Base-by-base conservation (phyloP, 2,329 filamentous ascomycete species). In the Parastagonospora nodorum region DNA sequence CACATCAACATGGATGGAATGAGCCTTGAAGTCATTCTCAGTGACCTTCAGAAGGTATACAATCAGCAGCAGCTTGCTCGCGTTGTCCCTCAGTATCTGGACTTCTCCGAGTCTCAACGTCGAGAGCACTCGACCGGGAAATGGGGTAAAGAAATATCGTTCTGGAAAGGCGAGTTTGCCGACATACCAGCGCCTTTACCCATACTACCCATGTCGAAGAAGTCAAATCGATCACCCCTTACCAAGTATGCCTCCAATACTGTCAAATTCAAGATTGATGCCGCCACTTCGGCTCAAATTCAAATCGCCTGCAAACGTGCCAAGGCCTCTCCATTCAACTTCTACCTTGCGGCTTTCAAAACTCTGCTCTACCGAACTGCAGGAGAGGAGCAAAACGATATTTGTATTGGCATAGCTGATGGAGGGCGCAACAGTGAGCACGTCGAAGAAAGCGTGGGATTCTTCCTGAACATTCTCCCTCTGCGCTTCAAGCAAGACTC, bases 1-100 rank as follows among this genome's bases (percentile, higher is more conserved):
- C 80, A 83, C 57, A 82, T 84, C 37, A 65, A 72, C 35, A 75
- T 83, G 69, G 82, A 84, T 51, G 79, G 77, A 0, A 51, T 75
- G 27, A 78, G 78, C 36, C 73, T 73, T 1, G 51, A 77, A 5
- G 53, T 82, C 3, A 66, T 84, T 14, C 47, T 80, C 7, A 29
- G 52, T 0, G 79, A 83, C 32, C 50, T 83, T 2, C 68, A 78
- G 10, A 72, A 66, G 15, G 72, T 64, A 0, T 83, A 82, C 57
- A 64, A 64, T 1, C 65, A 69, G 4, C 38, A 50, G 8, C 38
- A 28, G 8, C 64, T 71, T 31, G 2, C n/a, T 40, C 8, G 2
- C 1, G 2, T 8, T 7, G 41, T 41, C 11, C 24, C 11, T 2
- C 50, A 52, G 40, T 56, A 52, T 27, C 60, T 38, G 5, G 49